Percentiles rank a stretch among this genome's conserved stretches.
Evolutionary conservation across 345 rosid species (phyloP).

Genomic region (Raphanus sativus): DNA sequence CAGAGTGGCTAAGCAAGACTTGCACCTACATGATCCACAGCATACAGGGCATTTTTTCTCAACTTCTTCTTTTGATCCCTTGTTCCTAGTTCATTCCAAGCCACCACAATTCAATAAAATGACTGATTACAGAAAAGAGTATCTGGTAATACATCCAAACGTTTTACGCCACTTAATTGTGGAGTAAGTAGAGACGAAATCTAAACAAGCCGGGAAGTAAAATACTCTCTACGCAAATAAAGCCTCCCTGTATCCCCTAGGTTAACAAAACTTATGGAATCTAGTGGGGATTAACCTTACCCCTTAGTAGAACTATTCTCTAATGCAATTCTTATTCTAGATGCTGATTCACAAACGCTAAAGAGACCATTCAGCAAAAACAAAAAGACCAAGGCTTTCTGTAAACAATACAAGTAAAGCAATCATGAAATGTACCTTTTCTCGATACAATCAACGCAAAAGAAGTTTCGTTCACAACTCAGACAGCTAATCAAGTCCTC

Average conservation of each 20-base stretch:
- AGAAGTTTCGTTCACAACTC: constrained; percentile 65
- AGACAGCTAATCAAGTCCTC: constrained; percentile 62
- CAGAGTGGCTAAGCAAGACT: constrained; percentile 56
- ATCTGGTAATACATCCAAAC: background rate
- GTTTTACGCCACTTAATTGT: background rate
- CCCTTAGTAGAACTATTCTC: background rate
- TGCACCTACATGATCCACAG: constrained; percentile 78
- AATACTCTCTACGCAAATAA: background rate
- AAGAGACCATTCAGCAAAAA: constrained; percentile 14
- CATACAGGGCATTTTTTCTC: constrained; percentile 83
- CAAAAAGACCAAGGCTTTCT: background rate
- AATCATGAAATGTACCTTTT: constrained; percentile 44
- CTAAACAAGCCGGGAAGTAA: background rate
- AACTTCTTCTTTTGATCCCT: constrained; percentile 59
- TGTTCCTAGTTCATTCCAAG: constrained; percentile 38
- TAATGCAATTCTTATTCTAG: constrained; percentile 5
- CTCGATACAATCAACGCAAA: constrained; percentile 69
- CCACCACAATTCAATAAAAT: background rate
- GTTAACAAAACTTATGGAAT: constrained; percentile 13
- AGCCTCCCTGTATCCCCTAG: constrained; percentile 5
- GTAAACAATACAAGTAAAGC: too few relatives aligned
- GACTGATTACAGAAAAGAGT: background rate
- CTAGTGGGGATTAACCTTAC: background rate
- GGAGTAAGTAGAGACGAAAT: background rate
- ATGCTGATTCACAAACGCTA: background rate